These are phyloP conservation scores for Venturia aucupariae DNA, from an alignment of 2,329 filamentous ascomycete species.

Conservation along the genomic window DNA sequence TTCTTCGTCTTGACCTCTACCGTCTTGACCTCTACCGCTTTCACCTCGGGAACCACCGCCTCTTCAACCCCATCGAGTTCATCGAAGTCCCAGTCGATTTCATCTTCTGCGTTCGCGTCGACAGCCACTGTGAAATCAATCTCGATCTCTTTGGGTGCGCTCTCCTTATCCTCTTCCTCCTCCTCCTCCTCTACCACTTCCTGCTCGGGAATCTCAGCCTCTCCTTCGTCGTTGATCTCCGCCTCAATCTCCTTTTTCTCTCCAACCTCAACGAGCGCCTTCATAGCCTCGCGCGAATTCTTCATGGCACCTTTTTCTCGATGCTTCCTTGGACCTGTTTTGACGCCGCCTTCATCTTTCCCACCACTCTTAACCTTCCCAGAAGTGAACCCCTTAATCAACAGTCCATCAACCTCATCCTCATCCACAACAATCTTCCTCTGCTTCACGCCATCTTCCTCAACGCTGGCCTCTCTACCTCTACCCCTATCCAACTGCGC, in stretches of 20 bases:
- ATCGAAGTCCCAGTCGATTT: neutral
- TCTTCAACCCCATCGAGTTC: neutral
- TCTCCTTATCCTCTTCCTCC: neutral
- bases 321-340: neutral
- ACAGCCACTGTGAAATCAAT: neutral
- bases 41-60: neutral
- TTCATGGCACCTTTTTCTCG: neutral
- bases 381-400: neutral
- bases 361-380: neutral
- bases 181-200: neutral
- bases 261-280: neutral
- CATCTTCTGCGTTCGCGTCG: neutral
- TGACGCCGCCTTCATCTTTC: neutral
- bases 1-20: neutral
- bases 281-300: neutral
- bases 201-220: neutral
- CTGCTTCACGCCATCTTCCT: neutral
- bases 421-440: neutral
- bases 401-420: neutral
- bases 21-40: neutral
- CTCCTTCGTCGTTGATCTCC: neutral
- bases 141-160: neutral
- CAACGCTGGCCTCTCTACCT: neutral
- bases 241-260: neutral
- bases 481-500: neutral